Evolutionary conservation across 2,329 filamentous ascomycete genomes (phyloP).

Genomic region (Macrophomina pseudophaseolina): DNA sequence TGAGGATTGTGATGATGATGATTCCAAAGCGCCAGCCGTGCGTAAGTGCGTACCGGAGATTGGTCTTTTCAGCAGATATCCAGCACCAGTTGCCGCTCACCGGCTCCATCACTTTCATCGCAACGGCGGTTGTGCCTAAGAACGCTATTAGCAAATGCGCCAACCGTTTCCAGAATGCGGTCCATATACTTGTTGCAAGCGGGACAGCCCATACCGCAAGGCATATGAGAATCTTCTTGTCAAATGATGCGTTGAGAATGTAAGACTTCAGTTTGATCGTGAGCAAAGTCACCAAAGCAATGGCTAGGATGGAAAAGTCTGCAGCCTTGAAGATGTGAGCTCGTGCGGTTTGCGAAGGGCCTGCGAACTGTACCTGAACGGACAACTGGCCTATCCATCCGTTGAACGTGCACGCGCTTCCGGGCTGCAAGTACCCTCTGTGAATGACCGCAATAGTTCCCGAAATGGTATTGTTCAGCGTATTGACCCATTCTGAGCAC

Average conservation of each 20-base stretch:
- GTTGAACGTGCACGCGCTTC: constrained; percentile 49
- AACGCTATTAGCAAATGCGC: neutral
- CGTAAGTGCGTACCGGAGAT: constrained; percentile 51
- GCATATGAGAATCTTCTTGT: constrained; percentile 44
- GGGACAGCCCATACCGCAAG: constrained; percentile 49
- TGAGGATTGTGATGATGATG: constrained; percentile 47
- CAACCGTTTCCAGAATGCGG: neutral
- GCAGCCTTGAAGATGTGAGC: constrained; percentile 32
- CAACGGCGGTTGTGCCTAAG: constrained; percentile 17
- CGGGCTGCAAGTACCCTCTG: constrained; percentile 34
- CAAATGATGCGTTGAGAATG: constrained; percentile 38
- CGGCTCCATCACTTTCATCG: constrained; percentile 38
- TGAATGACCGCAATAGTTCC: constrained; percentile 44
- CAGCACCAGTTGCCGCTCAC: constrained; percentile 58
- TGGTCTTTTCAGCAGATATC: constrained; percentile 45
- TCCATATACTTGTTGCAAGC: constrained; percentile 42
- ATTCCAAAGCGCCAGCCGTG: constrained; percentile 55
- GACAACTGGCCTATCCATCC: constrained; percentile 54
- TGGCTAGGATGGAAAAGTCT: constrained; percentile 52
- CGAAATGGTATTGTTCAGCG: constrained; percentile 51
- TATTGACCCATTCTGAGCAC: constrained; percentile 51
- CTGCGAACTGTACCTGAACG: constrained; percentile 44
- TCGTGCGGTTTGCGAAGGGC: neutral
- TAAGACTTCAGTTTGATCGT: constrained; percentile 46
- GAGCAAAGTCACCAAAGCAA: constrained; percentile 51